These are phyloP conservation scores for Monosporozyma aquatica DNA, from an alignment of 805 yeast species.

Conservation along the genomic window DNA sequence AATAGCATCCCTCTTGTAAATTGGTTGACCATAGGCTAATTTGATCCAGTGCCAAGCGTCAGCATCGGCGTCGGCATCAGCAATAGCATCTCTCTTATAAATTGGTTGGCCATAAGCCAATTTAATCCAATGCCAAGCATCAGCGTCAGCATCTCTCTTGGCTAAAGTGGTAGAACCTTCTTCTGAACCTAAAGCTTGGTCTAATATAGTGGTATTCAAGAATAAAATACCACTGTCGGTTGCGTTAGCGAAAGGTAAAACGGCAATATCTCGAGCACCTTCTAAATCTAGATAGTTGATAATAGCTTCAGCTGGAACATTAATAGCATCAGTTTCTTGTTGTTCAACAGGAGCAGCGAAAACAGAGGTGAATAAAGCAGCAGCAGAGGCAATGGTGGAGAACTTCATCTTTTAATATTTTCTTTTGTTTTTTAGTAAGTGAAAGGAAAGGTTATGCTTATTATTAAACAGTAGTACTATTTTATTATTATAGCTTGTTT, in stretches of 20 bases:
- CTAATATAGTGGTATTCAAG: constrained; percentile 27
- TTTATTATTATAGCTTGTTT: background rate
- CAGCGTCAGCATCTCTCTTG: constrained; percentile 14
- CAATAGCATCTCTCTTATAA: constrained; percentile 27
- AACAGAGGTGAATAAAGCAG: constrained; percentile 9
- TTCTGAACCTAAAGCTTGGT: constrained; percentile 12
- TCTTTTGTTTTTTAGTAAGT: no score
- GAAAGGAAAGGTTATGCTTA: no score
- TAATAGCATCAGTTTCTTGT: constrained; percentile 8
- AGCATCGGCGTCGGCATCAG: constrained; percentile 24
- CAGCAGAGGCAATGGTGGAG: constrained; percentile 12
- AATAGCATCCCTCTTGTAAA: constrained; percentile 25
- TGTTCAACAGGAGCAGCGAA: constrained; percentile 22
- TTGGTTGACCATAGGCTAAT: constrained; percentile 20
- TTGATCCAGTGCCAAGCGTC: constrained; percentile 25
- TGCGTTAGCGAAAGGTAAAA: constrained; percentile 23
- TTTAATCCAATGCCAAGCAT: constrained; percentile 23
- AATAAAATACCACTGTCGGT: constrained; percentile 25
- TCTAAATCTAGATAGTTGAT: constrained; percentile 25
- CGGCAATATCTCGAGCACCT: constrained; percentile 21
- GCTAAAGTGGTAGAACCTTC: constrained; percentile 6
- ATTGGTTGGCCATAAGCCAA: constrained; percentile 13
- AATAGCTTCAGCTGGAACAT: constrained; percentile 28
- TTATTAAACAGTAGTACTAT: background rate
- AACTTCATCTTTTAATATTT: constrained; percentile 18